These are phyloP conservation scores for Nematocida parisii DNA, from an alignment of 371 early-diverging fungal species.

Conservation along the genomic window DNA sequence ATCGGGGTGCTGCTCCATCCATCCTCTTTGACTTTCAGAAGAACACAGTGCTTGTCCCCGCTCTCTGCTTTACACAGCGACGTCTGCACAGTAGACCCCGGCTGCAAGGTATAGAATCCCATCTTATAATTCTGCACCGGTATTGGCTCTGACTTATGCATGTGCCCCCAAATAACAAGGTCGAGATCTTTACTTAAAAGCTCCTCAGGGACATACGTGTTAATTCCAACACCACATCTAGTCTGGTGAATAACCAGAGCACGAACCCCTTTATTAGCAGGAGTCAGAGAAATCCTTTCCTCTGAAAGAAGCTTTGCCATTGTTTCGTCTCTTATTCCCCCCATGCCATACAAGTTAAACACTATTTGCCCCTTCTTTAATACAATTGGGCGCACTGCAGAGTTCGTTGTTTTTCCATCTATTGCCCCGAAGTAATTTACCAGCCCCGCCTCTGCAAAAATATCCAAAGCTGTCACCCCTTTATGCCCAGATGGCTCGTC, in stretches of 20 bases:
- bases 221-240: slow-evolving; percentile 72
- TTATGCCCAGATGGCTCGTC: slow-evolving; percentile 87
- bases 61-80: slow-evolving; percentile 84
- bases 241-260: slow-evolving; percentile 84
- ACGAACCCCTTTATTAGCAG: slow-evolving; percentile 74
- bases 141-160: slow-evolving; percentile 79
- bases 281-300: slow-evolving; percentile 75
- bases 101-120: slow-evolving; percentile 79
- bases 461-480: slow-evolving; percentile 77
- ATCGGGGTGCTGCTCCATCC: slow-evolving; percentile 71
- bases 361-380: slow-evolving; percentile 76
- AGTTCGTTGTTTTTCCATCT: slow-evolving; percentile 75
- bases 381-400: slow-evolving; percentile 75
- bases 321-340: slow-evolving; percentile 86
- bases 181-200: slow-evolving; percentile 79
- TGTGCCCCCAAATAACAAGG: slow-evolving; percentile 93
- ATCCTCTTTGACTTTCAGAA: slow-evolving; percentile 43
- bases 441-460: slow-evolving; percentile 77
- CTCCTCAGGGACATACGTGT: slow-evolving; percentile 81
- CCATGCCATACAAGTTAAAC: slow-evolving; percentile 86
- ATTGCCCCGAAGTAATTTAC: slow-evolving; percentile 90
- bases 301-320: slow-evolving; percentile 78
- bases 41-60: slow-evolving; percentile 74
- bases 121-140: slow-evolving; percentile 73
- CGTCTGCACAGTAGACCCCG: slow-evolving; percentile 92